phyloP scores from a whole-genome alignment of 768 basidiomycete species.

The Mrakia gelida region DNA sequence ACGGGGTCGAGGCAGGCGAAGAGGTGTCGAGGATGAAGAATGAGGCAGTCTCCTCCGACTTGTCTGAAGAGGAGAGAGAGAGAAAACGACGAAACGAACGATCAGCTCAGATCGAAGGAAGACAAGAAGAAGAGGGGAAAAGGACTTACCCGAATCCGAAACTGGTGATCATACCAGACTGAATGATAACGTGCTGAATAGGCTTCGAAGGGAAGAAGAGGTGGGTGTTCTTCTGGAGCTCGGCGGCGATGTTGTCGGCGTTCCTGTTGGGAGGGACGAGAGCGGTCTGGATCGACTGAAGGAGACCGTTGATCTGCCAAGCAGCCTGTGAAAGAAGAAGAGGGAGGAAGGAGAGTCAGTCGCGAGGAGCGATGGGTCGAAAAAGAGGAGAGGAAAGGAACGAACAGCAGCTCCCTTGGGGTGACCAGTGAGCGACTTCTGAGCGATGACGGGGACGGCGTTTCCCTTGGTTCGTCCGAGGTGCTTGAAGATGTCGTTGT shows the following conservation, averaged over 20 bases:
- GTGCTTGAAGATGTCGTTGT: conserved; percentile 88
- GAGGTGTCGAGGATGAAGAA: conserved; percentile 86
- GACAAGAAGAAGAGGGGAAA: too few species aligned
- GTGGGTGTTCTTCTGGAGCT: conserved; percentile 80
- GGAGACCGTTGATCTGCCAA: conserved; percentile 89
- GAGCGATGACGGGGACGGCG: conserved; percentile 94
- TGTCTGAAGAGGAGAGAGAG: neutral
- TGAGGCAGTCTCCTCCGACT: conserved; percentile 74
- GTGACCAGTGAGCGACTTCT: conserved; percentile 95
- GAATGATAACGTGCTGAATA: conserved; percentile 86
- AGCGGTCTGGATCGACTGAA: conserved; percentile 78
- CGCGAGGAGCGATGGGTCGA: neutral
- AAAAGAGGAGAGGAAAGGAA: neutral
- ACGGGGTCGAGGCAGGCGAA: conserved; percentile 75
- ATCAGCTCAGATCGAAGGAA: too few species aligned
- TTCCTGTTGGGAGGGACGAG: conserved; percentile 95
- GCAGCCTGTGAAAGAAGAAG: conserved; percentile 49
- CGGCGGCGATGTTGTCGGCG: conserved; percentile 69
- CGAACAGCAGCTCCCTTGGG: conserved; percentile 90
- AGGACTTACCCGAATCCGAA: conserved; percentile 41
- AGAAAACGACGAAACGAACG: too few species aligned
- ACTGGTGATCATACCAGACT: conserved; percentile 45
- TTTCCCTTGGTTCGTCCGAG: conserved; percentile 88
- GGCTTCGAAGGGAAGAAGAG: conserved; percentile 97
- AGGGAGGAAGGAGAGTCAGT: neutral